Base-by-base conservation (phyloP, 2,329 filamentous ascomycete species). In the Cryphonectria nitschkei region DNA sequence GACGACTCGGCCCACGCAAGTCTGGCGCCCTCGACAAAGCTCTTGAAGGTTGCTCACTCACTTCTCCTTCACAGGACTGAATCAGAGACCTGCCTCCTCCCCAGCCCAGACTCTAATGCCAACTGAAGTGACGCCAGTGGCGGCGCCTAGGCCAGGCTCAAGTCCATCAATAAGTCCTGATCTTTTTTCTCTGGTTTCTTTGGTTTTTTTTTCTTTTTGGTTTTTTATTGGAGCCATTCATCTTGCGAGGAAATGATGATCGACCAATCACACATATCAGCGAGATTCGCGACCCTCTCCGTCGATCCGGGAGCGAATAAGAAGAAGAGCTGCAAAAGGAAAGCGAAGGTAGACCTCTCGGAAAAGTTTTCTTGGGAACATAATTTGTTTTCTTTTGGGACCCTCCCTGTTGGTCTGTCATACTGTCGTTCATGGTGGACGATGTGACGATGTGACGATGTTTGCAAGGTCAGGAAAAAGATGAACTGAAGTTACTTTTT, bases 401-500 rank as follows among this genome's bases (percentile, higher is more conserved):
- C 37, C 52, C 26, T n/a, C 26, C 26, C 14, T 11, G 22, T 56
- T 7, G 26, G 13, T 16, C 54, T 22, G 22, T 9, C 29, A 14
- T 32, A 13, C 14, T 58, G 54, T 32, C 9, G 13, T 32, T 13
- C 37, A 11, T 39, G 54, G 13, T 8, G 11, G 11, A 39, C 9
- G 54, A 34, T 34, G 34, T 34, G 34, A 14, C 54, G 54, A 58
- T 32, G 54, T 58, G 54, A 58, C 54, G 52, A 56, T 56, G 52
- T 56, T 11, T 56, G 22, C 50, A 26, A 26, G 50, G 50, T 54
- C 4, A 29, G 29, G 2, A 34, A 8, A 8, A 8, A 16, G 54
- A 58, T 58, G 54, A 58, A 16, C 13, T 34, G 29, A 32, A 16
- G 26, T 58, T 58, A 19, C 26, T 19, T 52, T 58, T 58, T 32